Evolutionary conservation across 768 basidiomycete species (phyloP).

Genomic region (Strobilomyces dryophilus): DNA sequence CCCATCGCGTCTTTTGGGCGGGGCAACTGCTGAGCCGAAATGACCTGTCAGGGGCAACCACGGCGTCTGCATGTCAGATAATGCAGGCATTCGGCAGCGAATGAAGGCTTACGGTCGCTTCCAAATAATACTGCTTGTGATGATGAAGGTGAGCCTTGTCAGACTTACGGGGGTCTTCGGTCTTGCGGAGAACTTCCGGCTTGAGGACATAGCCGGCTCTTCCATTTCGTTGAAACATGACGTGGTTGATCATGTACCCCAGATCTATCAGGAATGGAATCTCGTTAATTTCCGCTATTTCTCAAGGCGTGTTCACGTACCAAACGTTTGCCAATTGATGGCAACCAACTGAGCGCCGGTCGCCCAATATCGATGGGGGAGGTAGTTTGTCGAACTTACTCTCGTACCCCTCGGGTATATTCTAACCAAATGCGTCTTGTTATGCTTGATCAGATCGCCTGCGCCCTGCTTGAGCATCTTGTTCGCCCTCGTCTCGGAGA

Average conservation of each 20-base stretch:
- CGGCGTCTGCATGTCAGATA: not conserved
- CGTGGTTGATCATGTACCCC: conserved; percentile 88
- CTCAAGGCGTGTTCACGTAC: conserved; percentile 41
- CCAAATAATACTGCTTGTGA: conserved; percentile 55
- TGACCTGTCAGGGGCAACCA: conserved; percentile 39
- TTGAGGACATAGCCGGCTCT: conserved; percentile 88
- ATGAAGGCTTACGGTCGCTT: conserved; percentile 49
- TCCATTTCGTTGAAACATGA: conserved; percentile 94
- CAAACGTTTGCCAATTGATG: conserved; percentile 96
- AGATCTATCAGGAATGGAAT: conserved; percentile 52
- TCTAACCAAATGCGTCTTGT: conserved; percentile 73
- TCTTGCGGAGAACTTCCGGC: conserved; percentile 67
- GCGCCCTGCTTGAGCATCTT: conserved; percentile 67
- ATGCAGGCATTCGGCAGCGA: not conserved
- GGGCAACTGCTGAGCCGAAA: conserved; percentile 91
- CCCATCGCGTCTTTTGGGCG: conserved; percentile 60
- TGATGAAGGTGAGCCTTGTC: conserved; percentile 55
- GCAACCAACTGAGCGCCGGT: conserved; percentile 88
- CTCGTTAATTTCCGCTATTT: not conserved
- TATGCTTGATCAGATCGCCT: conserved; percentile 81
- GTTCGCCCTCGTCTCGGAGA: conserved; percentile 80
- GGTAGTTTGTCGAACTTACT: conserved; percentile 81
- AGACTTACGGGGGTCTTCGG: conserved; percentile 45
- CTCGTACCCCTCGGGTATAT: conserved; percentile 84
- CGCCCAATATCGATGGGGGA: conserved; percentile 87